Percentiles rank a stretch among this genome's conserved stretches.
These are phyloP conservation scores for Phytophthora cactorum DNA, from an alignment of 352 stramenopile genomes.

Conservation along the genomic window DNA sequence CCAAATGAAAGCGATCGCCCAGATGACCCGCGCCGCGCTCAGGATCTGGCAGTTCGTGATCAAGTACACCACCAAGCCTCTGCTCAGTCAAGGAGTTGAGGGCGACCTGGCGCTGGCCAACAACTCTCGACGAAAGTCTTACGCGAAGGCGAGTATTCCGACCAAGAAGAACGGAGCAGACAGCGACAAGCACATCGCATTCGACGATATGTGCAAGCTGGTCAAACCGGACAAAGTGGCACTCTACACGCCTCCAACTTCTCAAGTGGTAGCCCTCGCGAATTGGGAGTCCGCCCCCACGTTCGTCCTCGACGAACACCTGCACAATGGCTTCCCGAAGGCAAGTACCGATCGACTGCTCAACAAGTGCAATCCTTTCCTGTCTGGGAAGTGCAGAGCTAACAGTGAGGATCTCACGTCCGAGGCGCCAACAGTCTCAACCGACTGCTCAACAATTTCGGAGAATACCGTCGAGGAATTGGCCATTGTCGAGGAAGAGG, in stretches of 20 bases:
- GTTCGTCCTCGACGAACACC: slow-evolving; percentile 34
- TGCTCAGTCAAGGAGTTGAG: slow-evolving; percentile 37
- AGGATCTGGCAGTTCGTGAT: slow-evolving; percentile 36
- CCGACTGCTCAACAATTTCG: slow-evolving; percentile 27
- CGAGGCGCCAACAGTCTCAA: slow-evolving; percentile 34
- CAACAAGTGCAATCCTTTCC: slow-evolving; percentile 43
- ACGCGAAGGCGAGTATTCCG: slow-evolving; percentile 2
- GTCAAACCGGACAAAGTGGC: slow-evolving; percentile 19
- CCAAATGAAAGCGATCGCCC: slow-evolving; percentile 13
- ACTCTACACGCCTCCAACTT: slow-evolving; percentile 11
- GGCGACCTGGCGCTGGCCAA: slow-evolving; percentile 31
- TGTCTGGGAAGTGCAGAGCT: slow-evolving; percentile 34
- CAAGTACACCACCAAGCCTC: slow-evolving; percentile 28
- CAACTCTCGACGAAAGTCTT: slow-evolving; percentile 27
- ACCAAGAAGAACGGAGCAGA: not conserved
- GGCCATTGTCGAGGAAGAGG: slow-evolving; percentile 24
- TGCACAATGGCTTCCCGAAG: slow-evolving; percentile 7
- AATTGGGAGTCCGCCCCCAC: slow-evolving; percentile 36
- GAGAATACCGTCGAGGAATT: slow-evolving; percentile 26
- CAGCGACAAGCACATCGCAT: slow-evolving; percentile 28
- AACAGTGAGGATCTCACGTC: slow-evolving; percentile 31
- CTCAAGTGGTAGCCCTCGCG: slow-evolving; percentile 29
- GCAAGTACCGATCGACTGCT: slow-evolving; percentile 31
- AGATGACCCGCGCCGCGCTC: slow-evolving; percentile 24
- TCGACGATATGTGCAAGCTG: slow-evolving; percentile 39